A percentile compares a stretch with the other conserved stretches of the same genome.
Evolutionary conservation across 31 red algal genomes (phyloP).

Genomic region (Asparagopsis taxiformis): DNA sequence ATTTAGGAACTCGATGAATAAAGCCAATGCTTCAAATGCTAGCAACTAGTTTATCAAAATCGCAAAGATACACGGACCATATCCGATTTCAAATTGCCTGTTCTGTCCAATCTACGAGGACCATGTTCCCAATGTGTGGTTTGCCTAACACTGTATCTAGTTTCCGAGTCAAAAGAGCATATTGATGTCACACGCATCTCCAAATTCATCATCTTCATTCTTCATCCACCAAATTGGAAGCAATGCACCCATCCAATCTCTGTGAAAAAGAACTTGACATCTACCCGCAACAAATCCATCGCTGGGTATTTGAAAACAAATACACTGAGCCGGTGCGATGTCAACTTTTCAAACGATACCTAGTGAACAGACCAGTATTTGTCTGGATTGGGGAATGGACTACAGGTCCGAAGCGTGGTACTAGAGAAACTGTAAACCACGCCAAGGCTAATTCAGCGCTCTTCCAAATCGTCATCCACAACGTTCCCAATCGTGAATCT

Average conservation of each 20-base stretch:
- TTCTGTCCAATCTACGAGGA: too few species aligned
- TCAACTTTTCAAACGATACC: constrained; percentile 11
- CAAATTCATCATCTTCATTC: too few species aligned
- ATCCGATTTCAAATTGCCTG: too few species aligned
- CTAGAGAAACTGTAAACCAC: constrained; percentile 20
- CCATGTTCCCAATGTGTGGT: too few species aligned
- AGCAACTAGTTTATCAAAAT: too few species aligned
- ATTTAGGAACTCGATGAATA: too few species aligned
- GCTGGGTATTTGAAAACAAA: constrained; percentile 29
- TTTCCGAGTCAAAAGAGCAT: too few species aligned
- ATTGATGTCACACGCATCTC: too few species aligned
- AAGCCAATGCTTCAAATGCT: too few species aligned
- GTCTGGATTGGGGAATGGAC: constrained; percentile 53
- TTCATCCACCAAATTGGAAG: too few species aligned
- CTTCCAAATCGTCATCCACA: constrained; percentile 52
- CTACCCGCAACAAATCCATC: constrained; percentile 20
- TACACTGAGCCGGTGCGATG: constrained; percentile 2
- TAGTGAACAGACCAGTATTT: constrained; percentile 28
- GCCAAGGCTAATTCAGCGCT: constrained; percentile 43
- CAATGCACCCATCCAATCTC: neutral
- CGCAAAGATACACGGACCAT: too few species aligned
- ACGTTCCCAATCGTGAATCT: constrained; percentile 53
- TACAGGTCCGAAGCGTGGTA: neutral
- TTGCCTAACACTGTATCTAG: too few species aligned
- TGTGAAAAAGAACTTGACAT: constrained; percentile 36